Evolutionary conservation across 2,329 filamentous ascomycete species (phyloP).

Genomic region (Penicillium rolfsii): DNA sequence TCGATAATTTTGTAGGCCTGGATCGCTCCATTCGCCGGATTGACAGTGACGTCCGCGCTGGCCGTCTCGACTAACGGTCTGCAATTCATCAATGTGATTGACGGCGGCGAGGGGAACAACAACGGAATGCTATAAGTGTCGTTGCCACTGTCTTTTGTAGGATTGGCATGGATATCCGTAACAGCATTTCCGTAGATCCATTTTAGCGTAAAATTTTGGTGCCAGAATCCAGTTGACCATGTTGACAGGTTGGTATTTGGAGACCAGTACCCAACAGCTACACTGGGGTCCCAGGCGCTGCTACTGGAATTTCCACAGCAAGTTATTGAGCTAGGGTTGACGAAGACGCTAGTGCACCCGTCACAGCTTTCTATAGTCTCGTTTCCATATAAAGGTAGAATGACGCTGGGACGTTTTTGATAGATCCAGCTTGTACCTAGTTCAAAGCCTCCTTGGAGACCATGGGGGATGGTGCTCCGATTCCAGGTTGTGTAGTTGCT

Average conservation of each 20-base stretch:
- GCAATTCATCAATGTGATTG: conserved; percentile 15
- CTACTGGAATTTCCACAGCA: conserved; percentile 17
- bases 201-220: conserved; percentile 21
- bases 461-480: conserved; percentile 15
- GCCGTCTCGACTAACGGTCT: conserved; percentile 17
- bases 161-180: conserved; percentile 9
- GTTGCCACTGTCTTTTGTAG: too few species aligned
- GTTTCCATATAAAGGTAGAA: too few species aligned
- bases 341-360: conserved; percentile 16
- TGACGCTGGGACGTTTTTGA: too few species aligned
- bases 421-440: conserved; percentile 5
- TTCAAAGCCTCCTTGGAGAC: conserved; percentile 13
- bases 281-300: background rate
- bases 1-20: conserved; percentile 12
- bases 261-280: conserved; percentile 24
- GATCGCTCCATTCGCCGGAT: conserved; percentile 14
- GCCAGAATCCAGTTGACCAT: conserved; percentile 1
- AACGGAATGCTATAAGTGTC: too few species aligned
- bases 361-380: too few species aligned
- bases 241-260: conserved; percentile 6
- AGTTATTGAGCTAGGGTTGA: conserved; percentile 11
- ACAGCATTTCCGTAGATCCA: conserved; percentile 19
- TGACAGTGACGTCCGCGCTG: conserved; percentile 11
- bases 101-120: conserved; percentile 13
- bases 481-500: conserved; percentile 15